Evolutionary conservation across 2,329 filamentous ascomycete genomes (phyloP), one percentile per base, ranked within the genome.

Genomic region (Neonectria hederae): DNA sequence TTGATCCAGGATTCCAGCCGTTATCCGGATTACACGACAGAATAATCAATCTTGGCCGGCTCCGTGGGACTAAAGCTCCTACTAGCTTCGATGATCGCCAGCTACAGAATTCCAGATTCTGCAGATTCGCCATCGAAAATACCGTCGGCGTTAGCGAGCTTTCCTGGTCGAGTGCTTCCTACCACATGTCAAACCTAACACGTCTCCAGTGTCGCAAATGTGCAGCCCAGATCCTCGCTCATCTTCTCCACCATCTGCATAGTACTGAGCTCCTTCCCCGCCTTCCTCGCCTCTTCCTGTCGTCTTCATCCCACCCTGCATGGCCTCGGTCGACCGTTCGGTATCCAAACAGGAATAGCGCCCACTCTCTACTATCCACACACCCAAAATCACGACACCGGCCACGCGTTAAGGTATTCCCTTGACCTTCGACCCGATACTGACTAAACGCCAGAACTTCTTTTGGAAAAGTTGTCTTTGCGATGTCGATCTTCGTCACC

Each of bases 301-400:
- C 32, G 13, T 32, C 13, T 26, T 35, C 7, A 26, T 32, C 28
- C 17, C 32, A 14, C 30, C 14, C 9, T 30, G 21, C 28, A 35
- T 35, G 13, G 11, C 11, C 40, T 65, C 55, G 26, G 35, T 54
- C 61, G 60, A 64, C 55, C 40, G 24, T 24, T 64, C 61, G 64
- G 64, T 66, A 57, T 66, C 53, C 40, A 61, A 58, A 66, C 21
- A 22, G 38, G 64, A 3, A 53, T 66, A 61, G 64, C 54, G 40
- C 35, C 19, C 32, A 7, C n/a, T n/a, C 13, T 30, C 17, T 13
- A 5, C 26, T 55, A 55, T 30, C 14, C 56, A 24, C 51, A 48
- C 46, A 32, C 60, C 55, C 59, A 28, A 28, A 7, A 13, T 40
- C 14, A 19, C 19, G n/a, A 52, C 45, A 24, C 51, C 5, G 14